A percentile compares a stretch with the other conserved stretches of the same genome.
These are phyloP conservation scores for Puccinia triticina DNA, from an alignment of 1,284 basidiomycete genomes.

Conservation along the genomic window DNA sequence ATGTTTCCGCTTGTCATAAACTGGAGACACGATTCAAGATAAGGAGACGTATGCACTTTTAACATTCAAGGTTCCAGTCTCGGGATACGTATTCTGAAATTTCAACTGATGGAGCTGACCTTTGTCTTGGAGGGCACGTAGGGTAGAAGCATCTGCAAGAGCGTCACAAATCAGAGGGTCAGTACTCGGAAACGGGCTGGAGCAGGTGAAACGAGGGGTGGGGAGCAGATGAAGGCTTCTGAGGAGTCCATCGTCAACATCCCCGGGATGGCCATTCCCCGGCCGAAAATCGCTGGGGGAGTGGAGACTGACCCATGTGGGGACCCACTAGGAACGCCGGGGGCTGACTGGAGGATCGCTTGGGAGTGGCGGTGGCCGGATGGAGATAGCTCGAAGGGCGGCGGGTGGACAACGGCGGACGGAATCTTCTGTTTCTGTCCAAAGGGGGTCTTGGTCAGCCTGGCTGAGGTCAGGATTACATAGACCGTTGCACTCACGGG, in stretches of 20 bases:
- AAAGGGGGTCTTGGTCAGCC: no score
- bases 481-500: no score
- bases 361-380: background rate
- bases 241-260: background rate
- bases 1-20: constrained; percentile 52
- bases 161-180: background rate
- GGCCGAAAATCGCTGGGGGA: background rate
- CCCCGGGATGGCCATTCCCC: background rate
- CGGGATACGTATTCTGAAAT: background rate
- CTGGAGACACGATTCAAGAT: background rate
- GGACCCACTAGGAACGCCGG: background rate
- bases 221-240: background rate
- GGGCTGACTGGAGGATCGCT: background rate
- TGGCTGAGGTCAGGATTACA: no score
- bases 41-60: background rate
- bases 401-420: no score
- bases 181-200: background rate
- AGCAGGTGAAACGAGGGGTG: background rate
- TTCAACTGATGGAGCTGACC: constrained; percentile 15
- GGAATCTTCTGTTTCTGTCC: no score
- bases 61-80: background rate
- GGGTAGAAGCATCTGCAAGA: constrained; percentile 32
- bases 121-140: constrained; percentile 37
- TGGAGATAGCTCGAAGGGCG: no score
- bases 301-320: constrained; percentile 6